Evolutionary conservation across 495 filamentous ascomycete genomes (phyloP).

Genomic region (Jackrogersella multiformis): DNA sequence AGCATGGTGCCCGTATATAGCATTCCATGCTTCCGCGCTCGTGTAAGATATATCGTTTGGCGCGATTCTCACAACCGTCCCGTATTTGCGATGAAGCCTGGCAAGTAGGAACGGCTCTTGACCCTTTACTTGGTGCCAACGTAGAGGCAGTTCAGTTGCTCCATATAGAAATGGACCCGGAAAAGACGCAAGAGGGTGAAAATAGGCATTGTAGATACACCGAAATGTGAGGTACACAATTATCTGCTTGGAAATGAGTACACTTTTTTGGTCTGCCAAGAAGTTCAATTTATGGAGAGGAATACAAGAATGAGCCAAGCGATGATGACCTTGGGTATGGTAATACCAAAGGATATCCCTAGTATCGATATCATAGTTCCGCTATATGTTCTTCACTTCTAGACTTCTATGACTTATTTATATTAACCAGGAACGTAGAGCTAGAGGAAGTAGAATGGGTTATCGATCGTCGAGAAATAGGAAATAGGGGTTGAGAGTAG

Average conservation of each 20-base stretch:
- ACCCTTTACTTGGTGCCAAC: background rate
- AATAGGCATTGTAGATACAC: background rate
- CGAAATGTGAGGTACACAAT: background rate
- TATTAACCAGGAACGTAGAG: too few species aligned
- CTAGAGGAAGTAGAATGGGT: too few species aligned
- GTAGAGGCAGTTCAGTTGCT: background rate
- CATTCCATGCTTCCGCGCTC: background rate
- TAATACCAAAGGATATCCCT: background rate
- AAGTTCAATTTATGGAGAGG: too few species aligned
- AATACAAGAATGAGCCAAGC: background rate
- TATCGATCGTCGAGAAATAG: too few species aligned
- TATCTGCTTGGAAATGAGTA: background rate
- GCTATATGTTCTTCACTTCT: background rate
- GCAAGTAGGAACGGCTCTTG: background rate
- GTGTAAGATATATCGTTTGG: constrained; percentile 10
- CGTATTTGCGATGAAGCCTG: background rate
- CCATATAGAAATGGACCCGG: constrained; percentile 3
- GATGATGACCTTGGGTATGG: background rate
- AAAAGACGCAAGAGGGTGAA: background rate
- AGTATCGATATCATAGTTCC: background rate
- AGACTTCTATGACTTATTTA: too few species aligned
- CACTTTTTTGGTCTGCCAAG: too few species aligned
- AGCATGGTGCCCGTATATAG: background rate
- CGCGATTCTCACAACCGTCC: background rate
- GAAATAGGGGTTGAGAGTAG: too few species aligned